Base-by-base conservation (phyloP, 805 yeast species). In the Candida morakotiae region DNA sequence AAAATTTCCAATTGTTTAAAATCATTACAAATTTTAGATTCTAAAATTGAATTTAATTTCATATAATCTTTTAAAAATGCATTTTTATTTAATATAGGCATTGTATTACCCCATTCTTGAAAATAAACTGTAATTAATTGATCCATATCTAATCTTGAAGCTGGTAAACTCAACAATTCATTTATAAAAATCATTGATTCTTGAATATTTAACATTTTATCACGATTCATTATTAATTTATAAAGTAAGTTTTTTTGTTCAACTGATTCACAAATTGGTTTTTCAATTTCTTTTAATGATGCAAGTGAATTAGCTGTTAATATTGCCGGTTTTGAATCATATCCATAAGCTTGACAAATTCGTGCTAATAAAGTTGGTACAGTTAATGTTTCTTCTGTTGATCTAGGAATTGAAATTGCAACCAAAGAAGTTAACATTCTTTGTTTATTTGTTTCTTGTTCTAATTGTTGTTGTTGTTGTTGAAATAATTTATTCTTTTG, bases 361-460 rank as follows among this genome's bases (percentile, higher is more conserved):
- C 78, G 73, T 5, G 87, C 84, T 41, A 84, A 60, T 34, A 84
- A 57, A 6, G 85, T 78, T 0, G 93, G 91, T 25, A 82, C 77
- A 48, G 83, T 81, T 28, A 84, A 60, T 0, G 87, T 83, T 52
- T 84, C 93, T 48, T 82, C 89, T 0, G 91, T 83, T 13, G 84
- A 75, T 52, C 93, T 64, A 5, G 91, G 93, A 8, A 82, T 73
- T 0, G 91, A 75, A 42, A 83, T 71, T 0, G 91, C 86, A 4
- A 83, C 87, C 34, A 67, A 49, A 0, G 59, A 49, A 1, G 73
- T 65, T 20, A 67, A 54, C 45, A 61, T 47, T 42, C 60, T 67
- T 40, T 60, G 67, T 34, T 64, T 64, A 39, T 64, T 64, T 37
- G 45, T 48, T 21, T 56, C 62, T 25, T 47, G 46, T 22, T 56